A percentile compares a stretch with the other conserved stretches of the same genome.
Conservation (phyloP, 441 rosid species). For the Pelargonium cotyledonis region DNA sequence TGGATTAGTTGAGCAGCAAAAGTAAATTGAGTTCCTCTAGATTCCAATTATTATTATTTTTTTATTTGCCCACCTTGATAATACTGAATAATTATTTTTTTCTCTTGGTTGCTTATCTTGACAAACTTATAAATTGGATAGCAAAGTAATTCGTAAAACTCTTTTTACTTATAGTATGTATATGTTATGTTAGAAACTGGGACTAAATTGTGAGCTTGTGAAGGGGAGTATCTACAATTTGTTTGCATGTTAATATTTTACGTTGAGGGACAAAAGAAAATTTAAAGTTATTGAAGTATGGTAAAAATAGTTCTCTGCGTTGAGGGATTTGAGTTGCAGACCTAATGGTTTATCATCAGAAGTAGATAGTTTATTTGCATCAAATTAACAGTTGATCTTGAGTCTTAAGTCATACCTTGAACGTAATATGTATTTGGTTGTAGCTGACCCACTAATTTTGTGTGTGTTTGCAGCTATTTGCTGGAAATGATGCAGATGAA, state of each 20-base stretch:
- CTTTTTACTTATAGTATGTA: not conserved
- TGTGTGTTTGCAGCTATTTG: slow-evolving; percentile 51
- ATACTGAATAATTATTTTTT: too few species aligned
- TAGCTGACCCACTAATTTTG: not conserved
- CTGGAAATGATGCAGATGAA: slow-evolving; percentile 80
- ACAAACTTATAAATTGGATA: not conserved
- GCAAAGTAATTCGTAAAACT: not conserved
- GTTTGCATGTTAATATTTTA: not conserved
- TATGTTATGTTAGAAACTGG: not conserved
- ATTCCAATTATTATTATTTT: too few species aligned
- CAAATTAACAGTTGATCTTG: not conserved
- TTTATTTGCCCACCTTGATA: too few species aligned
- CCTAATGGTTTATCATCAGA: not conserved
- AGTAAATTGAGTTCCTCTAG: too few species aligned
- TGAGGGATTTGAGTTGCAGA: not conserved
- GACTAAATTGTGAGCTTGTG: not conserved
- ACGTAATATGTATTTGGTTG: not conserved
- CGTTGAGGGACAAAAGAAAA: not conserved
- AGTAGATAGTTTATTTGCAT: not conserved
- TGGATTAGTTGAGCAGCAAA: too few species aligned
- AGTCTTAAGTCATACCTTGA: not conserved
- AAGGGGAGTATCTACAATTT: not conserved
- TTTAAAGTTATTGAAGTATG: not conserved
- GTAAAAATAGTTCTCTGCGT: not conserved
- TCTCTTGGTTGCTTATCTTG: not conserved